phyloP scores from a whole-genome alignment of 148 eudicot species.

The Rhododendron vialii region DNA sequence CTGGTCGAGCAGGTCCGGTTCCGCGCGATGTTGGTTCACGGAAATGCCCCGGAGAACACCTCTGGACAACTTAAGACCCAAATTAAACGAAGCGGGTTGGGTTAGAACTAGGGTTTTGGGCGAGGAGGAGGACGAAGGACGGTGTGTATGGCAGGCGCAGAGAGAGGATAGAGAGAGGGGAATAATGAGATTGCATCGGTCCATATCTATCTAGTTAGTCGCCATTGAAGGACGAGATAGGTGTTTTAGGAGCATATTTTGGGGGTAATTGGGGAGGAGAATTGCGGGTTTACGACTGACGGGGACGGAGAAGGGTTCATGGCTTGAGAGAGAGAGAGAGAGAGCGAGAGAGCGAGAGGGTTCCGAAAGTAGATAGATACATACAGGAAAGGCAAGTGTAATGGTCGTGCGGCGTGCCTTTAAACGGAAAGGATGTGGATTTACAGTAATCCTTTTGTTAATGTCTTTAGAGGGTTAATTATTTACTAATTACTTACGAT shows the following conservation, averaged over 20 bases:
- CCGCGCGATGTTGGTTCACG: slow-evolving; percentile 22
- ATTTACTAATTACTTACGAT: no score
- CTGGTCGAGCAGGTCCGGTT: slow-evolving; percentile 41
- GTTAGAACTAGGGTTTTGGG: slow-evolving; percentile 17
- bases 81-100: slow-evolving; percentile 9
- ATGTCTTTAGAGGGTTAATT: no score
- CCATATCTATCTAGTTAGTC: slow-evolving; percentile 19
- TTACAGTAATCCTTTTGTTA: no score
- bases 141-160: slow-evolving; percentile 24
- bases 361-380: neutral
- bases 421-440: neutral
- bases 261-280: neutral
- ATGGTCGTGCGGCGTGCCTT: neutral
- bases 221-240: slow-evolving; percentile 18
- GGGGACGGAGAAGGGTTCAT: neutral
- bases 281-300: neutral
- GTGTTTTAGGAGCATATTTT: neutral
- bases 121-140: slow-evolving; percentile 9
- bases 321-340: neutral
- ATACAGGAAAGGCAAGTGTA: neutral
- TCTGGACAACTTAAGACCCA: slow-evolving; percentile 15
- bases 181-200: slow-evolving; percentile 27
- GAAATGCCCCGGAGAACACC: slow-evolving; percentile 10
- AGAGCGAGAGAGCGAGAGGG: neutral
- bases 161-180: slow-evolving; percentile 21